Percentiles rank a stretch among this genome's conserved stretches.
Conservation (phyloP, 768 basidiomycete species). For the Boletus vinaceobasis region DNA sequence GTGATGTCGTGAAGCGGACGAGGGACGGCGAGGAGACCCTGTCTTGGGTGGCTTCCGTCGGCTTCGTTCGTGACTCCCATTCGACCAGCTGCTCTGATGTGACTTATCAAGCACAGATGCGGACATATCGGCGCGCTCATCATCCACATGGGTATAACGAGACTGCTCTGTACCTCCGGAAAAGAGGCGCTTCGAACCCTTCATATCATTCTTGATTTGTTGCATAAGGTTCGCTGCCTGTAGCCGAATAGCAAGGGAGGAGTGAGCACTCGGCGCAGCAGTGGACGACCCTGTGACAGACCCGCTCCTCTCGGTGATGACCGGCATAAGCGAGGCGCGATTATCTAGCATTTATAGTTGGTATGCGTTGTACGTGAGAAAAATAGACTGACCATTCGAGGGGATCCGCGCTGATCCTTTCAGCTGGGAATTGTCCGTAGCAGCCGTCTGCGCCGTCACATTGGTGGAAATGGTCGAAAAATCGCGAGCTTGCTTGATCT, state of each 20-base stretch:
- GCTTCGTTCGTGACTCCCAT: constrained; percentile 26
- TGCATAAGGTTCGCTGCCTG: constrained; percentile 82
- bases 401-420: not conserved
- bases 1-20: constrained; percentile 35
- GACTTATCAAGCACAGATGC: constrained; percentile 17
- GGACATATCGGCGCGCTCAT: constrained; percentile 12
- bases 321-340: constrained; percentile 10
- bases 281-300: constrained; percentile 27
- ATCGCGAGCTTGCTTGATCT: constrained; percentile 74
- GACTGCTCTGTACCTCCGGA: constrained; percentile 62
- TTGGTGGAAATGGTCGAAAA: constrained; percentile 73
- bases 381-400: constrained; percentile 15
- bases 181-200: constrained; percentile 64
- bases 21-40: constrained; percentile 31
- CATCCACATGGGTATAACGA: constrained; percentile 29
- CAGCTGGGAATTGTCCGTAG: constrained; percentile 9
- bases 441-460: constrained; percentile 37
- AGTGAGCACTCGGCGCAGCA: constrained; percentile 40
- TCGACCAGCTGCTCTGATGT: constrained; percentile 29
- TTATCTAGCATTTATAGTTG: constrained; percentile 11
- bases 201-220: constrained; percentile 76
- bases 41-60: constrained; percentile 23
- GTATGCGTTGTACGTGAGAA: not conserved
- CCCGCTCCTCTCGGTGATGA: constrained; percentile 16
- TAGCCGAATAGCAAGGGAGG: constrained; percentile 66